Evolutionary conservation across 768 basidiomycete species (phyloP).

Genomic region (Boletellus emodensis): DNA sequence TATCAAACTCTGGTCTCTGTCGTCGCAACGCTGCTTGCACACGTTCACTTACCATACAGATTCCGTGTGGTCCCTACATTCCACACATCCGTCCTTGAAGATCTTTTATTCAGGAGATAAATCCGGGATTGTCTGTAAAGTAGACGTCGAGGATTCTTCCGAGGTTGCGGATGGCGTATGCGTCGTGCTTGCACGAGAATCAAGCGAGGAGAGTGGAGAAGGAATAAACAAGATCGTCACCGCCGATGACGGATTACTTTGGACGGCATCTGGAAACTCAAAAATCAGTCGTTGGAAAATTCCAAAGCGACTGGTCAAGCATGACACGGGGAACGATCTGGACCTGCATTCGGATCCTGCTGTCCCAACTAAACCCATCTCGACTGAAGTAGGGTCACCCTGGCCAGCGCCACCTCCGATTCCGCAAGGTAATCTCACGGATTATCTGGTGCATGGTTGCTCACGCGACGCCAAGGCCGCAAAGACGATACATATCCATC

Average conservation of each 20-base stretch:
- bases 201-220: constrained; percentile 43
- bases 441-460: not conserved
- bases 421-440: constrained; percentile 19
- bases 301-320: constrained; percentile 39
- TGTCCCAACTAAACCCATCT: constrained; percentile 7
- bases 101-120: constrained; percentile 95
- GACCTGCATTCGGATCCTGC: constrained; percentile 13
- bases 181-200: constrained; percentile 71
- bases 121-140: constrained; percentile 82
- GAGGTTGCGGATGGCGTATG: constrained; percentile 91
- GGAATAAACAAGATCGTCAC: constrained; percentile 81
- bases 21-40: constrained; percentile 85
- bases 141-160: constrained; percentile 81
- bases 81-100: constrained; percentile 80
- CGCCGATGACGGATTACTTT: constrained; percentile 80
- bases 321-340: constrained; percentile 10
- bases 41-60: constrained; percentile 96
- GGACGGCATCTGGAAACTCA: constrained; percentile 86
- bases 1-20: constrained; percentile 91
- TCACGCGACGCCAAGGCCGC: constrained; percentile 18
- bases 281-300: constrained; percentile 80
- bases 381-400: constrained; percentile 15
- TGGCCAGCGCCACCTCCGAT: constrained; percentile 10
- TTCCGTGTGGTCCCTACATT: constrained; percentile 90
- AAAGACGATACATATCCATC: constrained; percentile 27